Percentiles rank a stretch among this genome's conserved stretches.
Conservation (phyloP, 148 eudicot species). For the Chenopodium suecicum region DNA sequence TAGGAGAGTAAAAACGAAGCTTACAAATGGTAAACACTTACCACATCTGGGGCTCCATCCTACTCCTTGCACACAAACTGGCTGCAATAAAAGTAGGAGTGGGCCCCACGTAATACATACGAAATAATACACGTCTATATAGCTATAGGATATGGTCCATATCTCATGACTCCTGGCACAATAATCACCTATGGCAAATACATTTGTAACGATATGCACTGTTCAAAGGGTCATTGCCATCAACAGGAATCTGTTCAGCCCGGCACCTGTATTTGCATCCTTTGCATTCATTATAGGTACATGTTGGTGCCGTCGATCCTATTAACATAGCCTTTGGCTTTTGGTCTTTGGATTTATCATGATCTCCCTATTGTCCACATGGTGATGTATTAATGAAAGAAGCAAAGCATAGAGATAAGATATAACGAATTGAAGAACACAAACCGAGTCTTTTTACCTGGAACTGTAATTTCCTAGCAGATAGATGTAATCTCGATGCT, state of each 20-base stretch:
- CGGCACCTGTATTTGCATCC: constrained; percentile 84
- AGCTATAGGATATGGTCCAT: not conserved
- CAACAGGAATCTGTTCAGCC: constrained; percentile 94
- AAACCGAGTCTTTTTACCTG: constrained; percentile 3
- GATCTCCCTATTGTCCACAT: constrained; percentile 4
- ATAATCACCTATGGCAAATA: constrained; percentile 64
- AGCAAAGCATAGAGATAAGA: not conserved
- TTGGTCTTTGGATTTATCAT: not conserved
- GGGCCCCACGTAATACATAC: constrained; percentile 4
- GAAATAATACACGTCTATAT: not conserved
- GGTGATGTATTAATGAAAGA: not conserved
- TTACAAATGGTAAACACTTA: constrained; percentile 11
- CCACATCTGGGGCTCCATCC: constrained; percentile 27
- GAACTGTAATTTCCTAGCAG: constrained; percentile 3
- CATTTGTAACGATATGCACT: constrained; percentile 90
- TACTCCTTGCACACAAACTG: constrained; percentile 15
- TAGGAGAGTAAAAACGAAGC: not conserved
- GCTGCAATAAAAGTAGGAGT: constrained; percentile 32
- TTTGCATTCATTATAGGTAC: constrained; percentile 92
- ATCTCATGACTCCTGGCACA: not conserved
- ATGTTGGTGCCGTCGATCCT: constrained; percentile 83
- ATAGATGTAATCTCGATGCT: not conserved
- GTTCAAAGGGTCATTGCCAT: constrained; percentile 85
- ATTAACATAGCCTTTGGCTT: constrained; percentile 53
- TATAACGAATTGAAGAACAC: not conserved